phyloP scores from a whole-genome alignment of 306 rosid genomes.

The Hylodesmum podocarpum region DNA sequence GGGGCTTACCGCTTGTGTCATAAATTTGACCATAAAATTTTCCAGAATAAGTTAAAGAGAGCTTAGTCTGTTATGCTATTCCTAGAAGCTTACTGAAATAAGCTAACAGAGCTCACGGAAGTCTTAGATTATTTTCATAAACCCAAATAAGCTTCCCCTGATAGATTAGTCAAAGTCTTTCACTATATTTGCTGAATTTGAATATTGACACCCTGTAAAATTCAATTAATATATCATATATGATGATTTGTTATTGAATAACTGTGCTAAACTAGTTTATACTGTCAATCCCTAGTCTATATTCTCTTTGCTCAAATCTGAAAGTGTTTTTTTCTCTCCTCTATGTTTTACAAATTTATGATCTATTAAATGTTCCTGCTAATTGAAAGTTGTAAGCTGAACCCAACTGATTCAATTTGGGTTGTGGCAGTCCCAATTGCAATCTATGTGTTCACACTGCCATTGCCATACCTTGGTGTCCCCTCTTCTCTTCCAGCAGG shows the following conservation, averaged over 20 bases:
- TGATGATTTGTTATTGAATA: too few species aligned
- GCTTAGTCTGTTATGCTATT: background rate
- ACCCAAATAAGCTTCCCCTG: background rate
- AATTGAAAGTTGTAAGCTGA: background rate
- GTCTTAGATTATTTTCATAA: background rate
- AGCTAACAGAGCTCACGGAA: background rate
- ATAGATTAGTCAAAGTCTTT: background rate
- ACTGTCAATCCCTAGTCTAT: too few species aligned
- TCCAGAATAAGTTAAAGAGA: background rate
- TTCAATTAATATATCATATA: too few species aligned
- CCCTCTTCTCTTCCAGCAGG: conserved; percentile 77
- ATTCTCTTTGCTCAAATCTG: background rate
- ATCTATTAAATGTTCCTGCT: background rate
- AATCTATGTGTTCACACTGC: conserved; percentile 72
- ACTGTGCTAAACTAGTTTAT: too few species aligned
- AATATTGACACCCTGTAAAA: too few species aligned
- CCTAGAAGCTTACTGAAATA: background rate
- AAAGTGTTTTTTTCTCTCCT: background rate
- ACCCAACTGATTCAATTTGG: conserved; percentile 12
- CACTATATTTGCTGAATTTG: background rate
- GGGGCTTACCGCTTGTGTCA: too few species aligned
- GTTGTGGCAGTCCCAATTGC: conserved; percentile 79
- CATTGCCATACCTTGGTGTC: conserved; percentile 77
- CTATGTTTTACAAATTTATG: background rate
- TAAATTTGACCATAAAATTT: too few species aligned